Evolutionary conservation across 106 monocot species (phyloP).

Genomic region (Acorus calamus): DNA sequence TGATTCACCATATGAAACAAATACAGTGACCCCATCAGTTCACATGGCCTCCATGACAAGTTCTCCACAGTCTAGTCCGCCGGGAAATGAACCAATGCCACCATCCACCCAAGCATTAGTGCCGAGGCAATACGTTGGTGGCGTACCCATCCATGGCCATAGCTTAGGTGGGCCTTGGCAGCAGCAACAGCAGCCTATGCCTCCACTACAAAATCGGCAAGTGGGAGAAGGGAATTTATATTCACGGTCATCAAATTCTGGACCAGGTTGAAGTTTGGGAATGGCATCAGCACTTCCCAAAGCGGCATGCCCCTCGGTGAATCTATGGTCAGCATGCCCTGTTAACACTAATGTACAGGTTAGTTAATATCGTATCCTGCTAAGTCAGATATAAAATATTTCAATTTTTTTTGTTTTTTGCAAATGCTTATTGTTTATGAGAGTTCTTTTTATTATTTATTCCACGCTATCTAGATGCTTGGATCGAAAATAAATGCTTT

Average conservation of each 20-base stretch:
- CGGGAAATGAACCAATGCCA: constrained; percentile 21
- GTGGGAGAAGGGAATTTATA: constrained; percentile 28
- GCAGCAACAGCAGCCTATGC: constrained; percentile 26
- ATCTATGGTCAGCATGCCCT: neutral
- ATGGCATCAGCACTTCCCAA: neutral
- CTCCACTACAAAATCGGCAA: constrained; percentile 21
- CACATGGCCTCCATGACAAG: constrained; percentile 9
- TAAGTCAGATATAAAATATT: no score
- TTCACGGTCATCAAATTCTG: constrained; percentile 37
- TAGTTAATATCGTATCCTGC: neutral
- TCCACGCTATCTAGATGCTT: no score
- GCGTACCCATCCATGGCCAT: constrained; percentile 36
- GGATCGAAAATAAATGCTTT: no score
- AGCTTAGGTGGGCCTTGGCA: constrained; percentile 47
- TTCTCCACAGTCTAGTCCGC: constrained; percentile 29
- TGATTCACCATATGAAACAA: constrained; percentile 36
- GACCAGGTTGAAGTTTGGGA: constrained; percentile 28
- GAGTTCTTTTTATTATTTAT: no score
- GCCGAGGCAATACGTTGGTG: constrained; percentile 44
- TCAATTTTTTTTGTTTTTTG: no score
- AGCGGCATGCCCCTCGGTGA: neutral
- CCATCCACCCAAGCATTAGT: constrained; percentile 29
- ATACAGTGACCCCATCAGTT: constrained; percentile 10
- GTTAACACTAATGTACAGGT: constrained; percentile 31
- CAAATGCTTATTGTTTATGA: no score